phyloP scores from a whole-genome alignment of 2,329 filamentous ascomycete species.

The Xylariaceae sp. region DNA sequence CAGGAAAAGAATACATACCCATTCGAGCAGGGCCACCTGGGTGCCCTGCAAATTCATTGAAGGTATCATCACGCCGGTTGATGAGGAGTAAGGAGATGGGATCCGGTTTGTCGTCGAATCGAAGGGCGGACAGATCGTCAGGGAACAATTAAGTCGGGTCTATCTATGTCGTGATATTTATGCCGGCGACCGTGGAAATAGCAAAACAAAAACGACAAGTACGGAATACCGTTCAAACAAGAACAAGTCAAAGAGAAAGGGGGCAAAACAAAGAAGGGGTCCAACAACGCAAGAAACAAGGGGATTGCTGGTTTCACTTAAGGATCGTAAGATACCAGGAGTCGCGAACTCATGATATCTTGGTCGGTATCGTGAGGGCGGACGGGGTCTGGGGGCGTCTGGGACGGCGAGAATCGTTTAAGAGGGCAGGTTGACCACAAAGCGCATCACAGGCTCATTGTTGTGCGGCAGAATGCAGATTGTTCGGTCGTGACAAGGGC shows the following conservation, averaged over 20 bases:
- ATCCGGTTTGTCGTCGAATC: not conserved
- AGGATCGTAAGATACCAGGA: slow-evolving; percentile 5
- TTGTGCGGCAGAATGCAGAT: slow-evolving; percentile 21
- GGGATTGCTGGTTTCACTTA: not conserved
- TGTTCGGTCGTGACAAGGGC: slow-evolving; percentile 23
- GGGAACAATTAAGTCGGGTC: not conserved
- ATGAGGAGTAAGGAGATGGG: slow-evolving; percentile 1
- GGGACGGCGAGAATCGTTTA: slow-evolving; percentile 2
- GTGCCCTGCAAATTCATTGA: slow-evolving; percentile 23
- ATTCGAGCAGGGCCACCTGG: slow-evolving; percentile 28
- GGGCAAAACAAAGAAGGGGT: not conserved
- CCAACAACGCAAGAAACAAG: slow-evolving; percentile 6
- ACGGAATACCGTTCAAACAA: no score
- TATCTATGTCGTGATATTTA: slow-evolving; percentile 3
- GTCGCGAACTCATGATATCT: slow-evolving; percentile 15
- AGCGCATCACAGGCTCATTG: slow-evolving; percentile 19
- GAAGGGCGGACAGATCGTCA: not conserved
- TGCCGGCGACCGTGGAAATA: not conserved
- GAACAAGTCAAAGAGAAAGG: not conserved
- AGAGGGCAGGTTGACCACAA: slow-evolving; percentile 23
- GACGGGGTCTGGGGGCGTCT: slow-evolving; percentile 1
- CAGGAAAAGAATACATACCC: slow-evolving; percentile 24
- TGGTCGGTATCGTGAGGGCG: not conserved
- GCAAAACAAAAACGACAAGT: not conserved
- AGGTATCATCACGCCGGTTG: slow-evolving; percentile 24